Conservation (phyloP, 345 rosid genomes). For the Linum trigynum region DNA sequence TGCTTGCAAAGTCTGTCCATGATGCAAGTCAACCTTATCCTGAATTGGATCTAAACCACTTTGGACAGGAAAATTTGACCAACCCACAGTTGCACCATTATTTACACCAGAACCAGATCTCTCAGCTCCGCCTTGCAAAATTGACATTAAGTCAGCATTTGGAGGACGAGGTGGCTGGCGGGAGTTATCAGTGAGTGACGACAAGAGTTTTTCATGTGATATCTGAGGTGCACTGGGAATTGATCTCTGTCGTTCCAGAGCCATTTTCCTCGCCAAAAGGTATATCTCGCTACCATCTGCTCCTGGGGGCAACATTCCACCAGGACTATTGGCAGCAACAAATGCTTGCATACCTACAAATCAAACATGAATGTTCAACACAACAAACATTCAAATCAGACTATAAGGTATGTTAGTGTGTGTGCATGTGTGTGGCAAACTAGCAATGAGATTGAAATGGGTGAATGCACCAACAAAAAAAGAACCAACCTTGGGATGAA, state of each 20-base stretch:
- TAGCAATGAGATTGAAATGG: too few species aligned
- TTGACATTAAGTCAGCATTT: constrained; percentile 59
- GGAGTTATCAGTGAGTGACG: constrained; percentile 26
- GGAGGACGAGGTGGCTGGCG: constrained; percentile 48
- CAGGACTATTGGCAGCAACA: constrained; percentile 43
- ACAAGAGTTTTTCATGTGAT: constrained; percentile 30
- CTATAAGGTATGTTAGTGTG: neutral
- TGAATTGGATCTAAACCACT: constrained; percentile 42
- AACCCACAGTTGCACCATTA: constrained; percentile 1
- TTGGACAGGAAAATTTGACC: constrained; percentile 53
- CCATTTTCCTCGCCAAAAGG: constrained; percentile 63
- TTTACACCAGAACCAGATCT: constrained; percentile 35
- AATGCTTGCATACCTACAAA: constrained; percentile 59
- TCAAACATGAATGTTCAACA: constrained; percentile 14
- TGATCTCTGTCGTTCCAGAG: constrained; percentile 70
- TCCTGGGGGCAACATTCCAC: constrained; percentile 34
- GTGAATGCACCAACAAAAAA: neutral
- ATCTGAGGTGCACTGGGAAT: constrained; percentile 35
- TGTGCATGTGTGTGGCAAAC: neutral
- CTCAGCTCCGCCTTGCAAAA: constrained; percentile 61
- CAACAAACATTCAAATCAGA: neutral
- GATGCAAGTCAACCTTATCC: constrained; percentile 54
- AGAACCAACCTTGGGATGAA: constrained; percentile 63
- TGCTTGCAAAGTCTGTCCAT: constrained; percentile 44
- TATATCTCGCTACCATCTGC: constrained; percentile 49